phyloP scores from a whole-genome alignment of 1,284 basidiomycete species.

The Tylopilus orsonianus region DNA sequence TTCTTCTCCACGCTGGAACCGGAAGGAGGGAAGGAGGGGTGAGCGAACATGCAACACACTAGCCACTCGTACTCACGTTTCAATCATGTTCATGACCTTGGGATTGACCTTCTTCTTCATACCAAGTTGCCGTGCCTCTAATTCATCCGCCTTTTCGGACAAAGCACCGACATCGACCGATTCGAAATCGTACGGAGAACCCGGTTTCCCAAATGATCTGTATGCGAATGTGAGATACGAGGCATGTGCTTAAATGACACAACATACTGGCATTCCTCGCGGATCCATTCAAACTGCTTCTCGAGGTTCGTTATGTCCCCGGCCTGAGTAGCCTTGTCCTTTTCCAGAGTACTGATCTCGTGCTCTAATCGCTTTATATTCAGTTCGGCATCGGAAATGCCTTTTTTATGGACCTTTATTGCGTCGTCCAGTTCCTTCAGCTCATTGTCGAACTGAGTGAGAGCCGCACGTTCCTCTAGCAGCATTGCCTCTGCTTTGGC shows the following conservation, averaged over 20 bases:
- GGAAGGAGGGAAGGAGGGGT: no score
- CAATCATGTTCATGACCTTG: constrained; percentile 96
- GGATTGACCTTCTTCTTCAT: constrained; percentile 96
- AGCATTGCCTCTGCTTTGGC: constrained; percentile 73
- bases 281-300: constrained; percentile 87
- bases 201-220: constrained; percentile 80
- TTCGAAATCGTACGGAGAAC: constrained; percentile 83
- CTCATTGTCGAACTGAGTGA: constrained; percentile 88
- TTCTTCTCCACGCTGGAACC: constrained; percentile 87
- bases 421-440: constrained; percentile 78
- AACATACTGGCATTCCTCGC: constrained; percentile 74
- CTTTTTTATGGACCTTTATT: constrained; percentile 81
- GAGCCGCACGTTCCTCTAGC: constrained; percentile 79
- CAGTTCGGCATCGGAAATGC: constrained; percentile 72
- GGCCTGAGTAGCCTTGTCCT: constrained; percentile 50
- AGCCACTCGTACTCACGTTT: constrained; percentile 58
- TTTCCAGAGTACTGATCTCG: constrained; percentile 48
- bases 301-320: constrained; percentile 64
- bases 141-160: constrained; percentile 68
- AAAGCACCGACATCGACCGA: constrained; percentile 69
- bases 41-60: not conserved
- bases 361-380: constrained; percentile 60
- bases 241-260: not conserved
- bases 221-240: constrained; percentile 3
- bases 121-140: constrained; percentile 80